Evolutionary conservation across 2,329 filamentous ascomycete genomes (phyloP), one percentile per base, ranked within the genome.

Genomic region (Cordyceps farinosa): DNA sequence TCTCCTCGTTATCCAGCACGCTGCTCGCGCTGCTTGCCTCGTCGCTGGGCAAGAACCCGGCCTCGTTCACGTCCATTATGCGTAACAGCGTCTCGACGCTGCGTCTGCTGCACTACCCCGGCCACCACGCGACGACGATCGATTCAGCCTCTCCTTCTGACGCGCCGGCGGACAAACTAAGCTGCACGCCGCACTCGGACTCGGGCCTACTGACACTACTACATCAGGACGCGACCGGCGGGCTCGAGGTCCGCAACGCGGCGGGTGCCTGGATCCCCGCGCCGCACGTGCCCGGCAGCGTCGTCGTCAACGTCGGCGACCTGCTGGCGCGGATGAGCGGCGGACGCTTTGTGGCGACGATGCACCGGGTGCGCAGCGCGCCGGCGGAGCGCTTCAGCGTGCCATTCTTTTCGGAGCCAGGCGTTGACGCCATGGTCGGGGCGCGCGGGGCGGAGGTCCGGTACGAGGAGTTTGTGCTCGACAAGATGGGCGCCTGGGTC

Each of bases 171-270:
- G 27, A 61, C 10, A 32, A 47, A 51, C 61, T 65, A 10, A 55
- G 64, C 61, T 63, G 61, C 61, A 63, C 64, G 44, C 61, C 64
- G 13, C 84, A 87, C 70, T 80, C 82, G 0, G 84, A 86, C 70
- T 87, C 82, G 79, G 83, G 81, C 64, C 79, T 85, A 55, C 65
- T 86, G 47, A 87, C 84, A 0, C 72, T 87, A n/a, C 76, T 87
- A 2, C 87, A 86, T 69, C 83, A 86, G 27, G 64, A 65, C 52
- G 44, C 42, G 11, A 62, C 56, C 3, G 64, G 64, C 40, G 64
- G 64, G 5, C 57, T 65, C 22, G 61, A 65, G 42, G 64, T 64
- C 40, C 64, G 45, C 64, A 63, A 63, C 51, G 55, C 61, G 9
- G 64, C 55, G 40, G 64, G 64, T 47, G 45, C 38, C 4, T 65